Base-by-base conservation (phyloP, 1,284 basidiomycete genomes). In the Malassezia dermatis region DNA sequence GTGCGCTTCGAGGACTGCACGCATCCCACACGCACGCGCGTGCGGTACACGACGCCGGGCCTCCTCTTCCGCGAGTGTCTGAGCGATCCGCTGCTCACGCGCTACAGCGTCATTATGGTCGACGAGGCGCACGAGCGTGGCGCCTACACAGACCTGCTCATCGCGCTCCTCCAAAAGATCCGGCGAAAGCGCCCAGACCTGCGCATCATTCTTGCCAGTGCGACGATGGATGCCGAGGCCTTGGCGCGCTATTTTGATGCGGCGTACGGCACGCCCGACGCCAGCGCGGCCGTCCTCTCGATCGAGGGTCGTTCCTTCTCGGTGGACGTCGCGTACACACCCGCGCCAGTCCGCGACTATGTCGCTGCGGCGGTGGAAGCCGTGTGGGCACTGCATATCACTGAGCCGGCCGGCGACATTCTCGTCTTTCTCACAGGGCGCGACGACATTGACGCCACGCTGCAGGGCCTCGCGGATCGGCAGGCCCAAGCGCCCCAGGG, bases 201-300 rank as follows among this genome's bases (percentile, higher is more conserved):
- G 41, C 81, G 94, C 21, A 78, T 98, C 23, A 84, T 98, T 40
- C 84, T 98, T 30, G 91, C 90, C 3, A 94, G 90, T 4, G 94
- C 94, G 1, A 98, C 93, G 0, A 82, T 96, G 19, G 91, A 96
- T 73, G 93, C 89, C 32, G 81, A 83, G 43, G 82, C 84, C 11
- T 89, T 98, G 65, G 77, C 86, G 35, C 84, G 93, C 50, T 96
- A 91, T 75, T 96, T 96, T 76, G 51, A 45, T 10, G 43, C 49
- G 6, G 28, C 26, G 17, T 26, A 31, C 45, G 44, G 35, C 32
- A 39, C 30, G 21, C 19, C 26, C 11, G 23, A 35, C 4, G 42
- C 42, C 15, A 21, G 37, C 8, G 6, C 49, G 10, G 62, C 66
- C 4, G 71, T 77, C 52, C 53, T 77, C 8, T 62, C 70, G 10